Conservation (phyloP, 805 yeast species). For the Osmozyma mogii region DNA sequence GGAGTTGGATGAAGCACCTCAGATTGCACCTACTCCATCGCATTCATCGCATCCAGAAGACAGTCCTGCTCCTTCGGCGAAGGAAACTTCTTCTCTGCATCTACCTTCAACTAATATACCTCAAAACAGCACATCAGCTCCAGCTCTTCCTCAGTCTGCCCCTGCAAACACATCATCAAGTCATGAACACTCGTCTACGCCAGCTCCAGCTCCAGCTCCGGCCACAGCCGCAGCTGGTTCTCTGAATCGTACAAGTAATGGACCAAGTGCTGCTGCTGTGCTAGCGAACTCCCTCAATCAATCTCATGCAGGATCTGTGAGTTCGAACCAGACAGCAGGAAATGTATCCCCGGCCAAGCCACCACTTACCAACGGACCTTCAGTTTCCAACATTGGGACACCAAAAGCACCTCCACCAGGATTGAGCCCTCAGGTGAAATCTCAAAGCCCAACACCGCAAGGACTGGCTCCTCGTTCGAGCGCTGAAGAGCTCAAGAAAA, state of each 20-base stretch:
- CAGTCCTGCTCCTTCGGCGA: slow-evolving; percentile 3
- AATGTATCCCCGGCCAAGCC: too few species aligned
- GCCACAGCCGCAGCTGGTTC: slow-evolving; percentile 2
- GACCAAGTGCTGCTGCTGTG: too few species aligned
- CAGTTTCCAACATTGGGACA: background rate
- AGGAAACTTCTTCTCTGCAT: slow-evolving; percentile 3
- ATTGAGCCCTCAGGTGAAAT: slow-evolving; percentile 8
- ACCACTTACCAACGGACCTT: slow-evolving; percentile 1
- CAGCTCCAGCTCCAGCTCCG: background rate
- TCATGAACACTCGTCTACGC: too few species aligned
- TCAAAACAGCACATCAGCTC: too few species aligned
- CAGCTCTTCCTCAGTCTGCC: too few species aligned
- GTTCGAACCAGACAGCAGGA: too few species aligned
- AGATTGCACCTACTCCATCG: slow-evolving; percentile 3
- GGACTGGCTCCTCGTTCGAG: slow-evolving; percentile 4
- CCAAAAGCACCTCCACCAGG: slow-evolving; percentile 16
- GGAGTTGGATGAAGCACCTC: slow-evolving; percentile 46
- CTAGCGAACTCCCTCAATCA: too few species aligned
- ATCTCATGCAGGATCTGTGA: too few species aligned
- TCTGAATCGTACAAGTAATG: too few species aligned
- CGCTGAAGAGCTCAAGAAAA: slow-evolving; percentile 13
- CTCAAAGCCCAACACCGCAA: slow-evolving; percentile 8
- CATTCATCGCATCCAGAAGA: background rate
- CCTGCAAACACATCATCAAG: too few species aligned
- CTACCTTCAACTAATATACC: too few species aligned